Conservation (phyloP, 495 filamentous ascomycete species). For the Aspergillus incahuasiensis region DNA sequence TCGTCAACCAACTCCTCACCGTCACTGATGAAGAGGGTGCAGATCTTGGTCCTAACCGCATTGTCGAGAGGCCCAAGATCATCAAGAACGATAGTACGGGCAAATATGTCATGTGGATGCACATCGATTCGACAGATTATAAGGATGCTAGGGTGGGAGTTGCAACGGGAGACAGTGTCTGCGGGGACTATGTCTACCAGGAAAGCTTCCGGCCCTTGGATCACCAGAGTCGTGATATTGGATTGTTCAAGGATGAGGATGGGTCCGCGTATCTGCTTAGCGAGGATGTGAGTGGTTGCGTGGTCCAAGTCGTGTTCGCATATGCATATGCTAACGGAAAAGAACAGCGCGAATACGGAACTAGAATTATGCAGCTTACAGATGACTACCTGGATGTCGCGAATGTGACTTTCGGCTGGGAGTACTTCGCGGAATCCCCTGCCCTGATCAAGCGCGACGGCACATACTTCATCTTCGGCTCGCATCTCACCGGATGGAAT, state of each 20-base stretch:
- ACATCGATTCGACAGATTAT: conserved; percentile 60
- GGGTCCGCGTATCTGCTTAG: conserved; percentile 58
- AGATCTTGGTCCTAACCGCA: conserved; percentile 56
- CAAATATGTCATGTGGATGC: conserved; percentile 60
- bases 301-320: not conserved
- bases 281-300: conserved; percentile 47
- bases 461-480: conserved; percentile 50
- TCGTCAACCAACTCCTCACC: conserved; percentile 51
- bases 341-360: conserved; percentile 11
- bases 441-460: conserved; percentile 48
- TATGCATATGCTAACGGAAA: not conserved
- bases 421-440: conserved; percentile 35
- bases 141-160: conserved; percentile 62
- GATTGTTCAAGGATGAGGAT: conserved; percentile 56
- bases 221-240: conserved; percentile 56
- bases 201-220: conserved; percentile 39
- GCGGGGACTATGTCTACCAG: conserved; percentile 47
- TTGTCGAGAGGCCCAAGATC: conserved; percentile 64
- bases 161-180: conserved; percentile 53
- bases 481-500: conserved; percentile 36
- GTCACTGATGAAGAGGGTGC: conserved; percentile 34
- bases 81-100: conserved; percentile 51
- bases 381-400: conserved; percentile 21
- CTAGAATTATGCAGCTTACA: conserved; percentile 11
- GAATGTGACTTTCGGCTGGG: conserved; percentile 39